Evolutionary conservation across 2,329 filamentous ascomycete genomes (phyloP).

Genomic region (Coniosporium tulheliwenetii): DNA sequence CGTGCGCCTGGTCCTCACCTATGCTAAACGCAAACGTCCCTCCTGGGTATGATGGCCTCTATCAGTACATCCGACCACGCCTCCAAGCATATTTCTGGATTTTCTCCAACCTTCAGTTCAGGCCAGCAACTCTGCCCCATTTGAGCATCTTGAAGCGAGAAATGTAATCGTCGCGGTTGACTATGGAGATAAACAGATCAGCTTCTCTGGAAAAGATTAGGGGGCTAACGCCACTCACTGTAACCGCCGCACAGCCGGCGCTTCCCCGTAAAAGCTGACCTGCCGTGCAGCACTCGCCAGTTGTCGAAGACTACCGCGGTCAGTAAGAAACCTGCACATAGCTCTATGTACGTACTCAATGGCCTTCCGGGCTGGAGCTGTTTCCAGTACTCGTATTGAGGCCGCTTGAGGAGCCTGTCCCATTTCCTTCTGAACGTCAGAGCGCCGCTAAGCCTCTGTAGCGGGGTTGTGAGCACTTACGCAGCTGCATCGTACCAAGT

Average conservation of each 20-base stretch:
- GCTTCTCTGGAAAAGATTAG: background rate
- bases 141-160: conserved; percentile 63
- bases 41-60: too few species aligned
- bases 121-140: conserved; percentile 16
- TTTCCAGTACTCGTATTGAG: conserved; percentile 58
- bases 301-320: conserved; percentile 68
- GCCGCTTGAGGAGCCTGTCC: conserved; percentile 49
- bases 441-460: too few species aligned
- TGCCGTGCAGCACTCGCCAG: conserved; percentile 82
- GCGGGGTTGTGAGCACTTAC: conserved; percentile 4
- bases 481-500: conserved; percentile 66
- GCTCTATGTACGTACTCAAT: conserved; percentile 36
- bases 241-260: conserved; percentile 85
- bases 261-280: conserved; percentile 67
- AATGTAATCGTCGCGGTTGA: conserved; percentile 66
- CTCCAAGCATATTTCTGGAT: too few species aligned
- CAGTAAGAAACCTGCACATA: conserved; percentile 1
- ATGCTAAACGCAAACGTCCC: too few species aligned
- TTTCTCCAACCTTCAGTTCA: too few species aligned
- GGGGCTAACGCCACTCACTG: conserved; percentile 38
- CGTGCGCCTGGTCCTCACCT: too few species aligned
- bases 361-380: conserved; percentile 66
- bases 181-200: conserved; percentile 22
- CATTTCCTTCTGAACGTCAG: conserved; percentile 37
- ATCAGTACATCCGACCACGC: too few species aligned